These are phyloP conservation scores for Diplodia intermedia DNA, from an alignment of 2,329 filamentous ascomycete species.

Conservation along the genomic window DNA sequence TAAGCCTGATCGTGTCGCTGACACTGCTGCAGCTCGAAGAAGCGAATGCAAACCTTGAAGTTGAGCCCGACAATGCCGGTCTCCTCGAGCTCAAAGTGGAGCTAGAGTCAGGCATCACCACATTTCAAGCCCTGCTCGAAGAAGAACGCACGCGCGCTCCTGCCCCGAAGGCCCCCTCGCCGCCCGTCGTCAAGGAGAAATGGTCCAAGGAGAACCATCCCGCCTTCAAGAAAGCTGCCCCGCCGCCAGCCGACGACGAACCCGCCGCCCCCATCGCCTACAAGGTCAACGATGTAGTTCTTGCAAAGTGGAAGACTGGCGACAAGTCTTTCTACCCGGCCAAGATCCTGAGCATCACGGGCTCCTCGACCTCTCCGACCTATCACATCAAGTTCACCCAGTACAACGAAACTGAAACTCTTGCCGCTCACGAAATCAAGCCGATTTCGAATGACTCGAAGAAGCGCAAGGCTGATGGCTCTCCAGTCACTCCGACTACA, in stretches of 20 bases:
- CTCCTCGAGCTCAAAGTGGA: constrained; percentile 79
- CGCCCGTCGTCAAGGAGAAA: constrained; percentile 55
- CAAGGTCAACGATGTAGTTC: constrained; percentile 85
- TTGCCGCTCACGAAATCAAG: constrained; percentile 57
- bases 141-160: constrained; percentile 72
- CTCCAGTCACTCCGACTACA: constrained; percentile 60
- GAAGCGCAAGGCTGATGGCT: constrained; percentile 85
- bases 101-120: constrained; percentile 79
- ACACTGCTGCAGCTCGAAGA: constrained; percentile 70
- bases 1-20: not conserved
- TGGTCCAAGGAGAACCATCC: constrained; percentile 84
- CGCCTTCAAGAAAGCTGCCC: constrained; percentile 64
- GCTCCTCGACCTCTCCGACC: constrained; percentile 86
- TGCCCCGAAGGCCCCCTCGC: constrained; percentile 54
- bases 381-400: constrained; percentile 96
- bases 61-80: constrained; percentile 80
- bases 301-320: constrained; percentile 89
- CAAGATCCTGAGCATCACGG: constrained; percentile 90
- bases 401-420: constrained; percentile 84
- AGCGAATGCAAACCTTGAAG: constrained; percentile 75
- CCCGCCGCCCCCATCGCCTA: constrained; percentile 54
- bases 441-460: constrained; percentile 45
- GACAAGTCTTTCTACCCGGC: constrained; percentile 92
- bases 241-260: constrained; percentile 37
- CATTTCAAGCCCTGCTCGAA: constrained; percentile 80